Evolutionary conservation across 2,329 filamentous ascomycete species (phyloP).

Genomic region (Drechslerella dactyloides): DNA sequence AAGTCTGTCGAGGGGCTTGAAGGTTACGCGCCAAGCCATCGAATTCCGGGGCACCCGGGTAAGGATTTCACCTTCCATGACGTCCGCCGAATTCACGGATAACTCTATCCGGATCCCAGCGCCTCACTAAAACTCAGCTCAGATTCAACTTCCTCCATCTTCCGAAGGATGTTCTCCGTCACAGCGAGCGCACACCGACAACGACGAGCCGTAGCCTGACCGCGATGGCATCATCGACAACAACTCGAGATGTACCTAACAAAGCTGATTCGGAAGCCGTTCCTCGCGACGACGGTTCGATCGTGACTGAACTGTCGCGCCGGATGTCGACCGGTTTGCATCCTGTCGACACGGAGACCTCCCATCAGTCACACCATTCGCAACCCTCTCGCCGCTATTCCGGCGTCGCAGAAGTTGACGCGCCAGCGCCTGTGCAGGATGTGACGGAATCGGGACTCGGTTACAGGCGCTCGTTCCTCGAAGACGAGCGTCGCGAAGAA

Average conservation of each 20-base stretch:
- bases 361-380: constrained; percentile 13
- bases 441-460: constrained; percentile 15
- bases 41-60: background rate
- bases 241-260: background rate
- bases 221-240: constrained; percentile 8
- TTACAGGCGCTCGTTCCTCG: constrained; percentile 31
- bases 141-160: background rate
- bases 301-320: constrained; percentile 5
- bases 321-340: constrained; percentile 13
- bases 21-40: background rate
- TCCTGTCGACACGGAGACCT: constrained; percentile 8
- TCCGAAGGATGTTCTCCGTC: constrained; percentile 3
- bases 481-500: constrained; percentile 26
- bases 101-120: too few species aligned
- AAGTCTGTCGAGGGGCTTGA: background rate
- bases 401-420: constrained; percentile 40
- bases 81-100: too few species aligned
- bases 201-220: background rate
- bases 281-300: background rate
- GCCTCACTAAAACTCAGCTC: too few species aligned
- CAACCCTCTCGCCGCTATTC: constrained; percentile 33
- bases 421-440: constrained; percentile 39
- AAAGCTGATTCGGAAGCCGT: too few species aligned
- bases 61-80: background rate
- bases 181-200: background rate